These are phyloP conservation scores for Backusella tarrabulga DNA, from an alignment of 192 early-diverging fungal genomes.

Conservation along the genomic window DNA sequence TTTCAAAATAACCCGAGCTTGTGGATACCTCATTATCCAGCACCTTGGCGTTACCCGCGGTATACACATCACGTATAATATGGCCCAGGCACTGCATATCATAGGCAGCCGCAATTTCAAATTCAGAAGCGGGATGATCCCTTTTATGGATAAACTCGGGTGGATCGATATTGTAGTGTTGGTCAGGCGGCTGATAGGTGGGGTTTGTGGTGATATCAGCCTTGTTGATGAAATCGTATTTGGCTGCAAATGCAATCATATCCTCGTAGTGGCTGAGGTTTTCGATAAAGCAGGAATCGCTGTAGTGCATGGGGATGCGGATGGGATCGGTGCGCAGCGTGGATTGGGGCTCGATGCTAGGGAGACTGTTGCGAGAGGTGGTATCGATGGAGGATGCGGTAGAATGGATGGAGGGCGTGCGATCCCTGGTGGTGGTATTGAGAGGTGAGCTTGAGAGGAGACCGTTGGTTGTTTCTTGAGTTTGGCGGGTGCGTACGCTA, in stretches of 20 bases:
- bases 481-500: slow-evolving; percentile 4
- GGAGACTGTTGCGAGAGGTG: background rate
- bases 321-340: slow-evolving; percentile 49
- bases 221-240: slow-evolving; percentile 43
- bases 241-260: slow-evolving; percentile 45
- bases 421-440: slow-evolving; percentile 10
- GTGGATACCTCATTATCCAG: slow-evolving; percentile 12
- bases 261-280: slow-evolving; percentile 53
- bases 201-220: slow-evolving; percentile 6
- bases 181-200: background rate
- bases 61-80: slow-evolving; percentile 47
- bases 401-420: slow-evolving; percentile 34
- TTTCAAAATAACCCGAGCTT: slow-evolving; percentile 30
- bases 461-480: slow-evolving; percentile 7
- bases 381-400: slow-evolving; percentile 26
- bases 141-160: background rate
- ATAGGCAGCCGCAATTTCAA: slow-evolving; percentile 49
- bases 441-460: background rate
- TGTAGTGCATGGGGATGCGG: slow-evolving; percentile 39
- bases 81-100: slow-evolving; percentile 52
- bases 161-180: slow-evolving; percentile 26
- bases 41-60: slow-evolving; percentile 33
- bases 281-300: slow-evolving; percentile 46
- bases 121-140: background rate
- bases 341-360: slow-evolving; percentile 27